phyloP scores from a whole-genome alignment of 1,284 basidiomycete genomes.

The Melampsora americana region DNA sequence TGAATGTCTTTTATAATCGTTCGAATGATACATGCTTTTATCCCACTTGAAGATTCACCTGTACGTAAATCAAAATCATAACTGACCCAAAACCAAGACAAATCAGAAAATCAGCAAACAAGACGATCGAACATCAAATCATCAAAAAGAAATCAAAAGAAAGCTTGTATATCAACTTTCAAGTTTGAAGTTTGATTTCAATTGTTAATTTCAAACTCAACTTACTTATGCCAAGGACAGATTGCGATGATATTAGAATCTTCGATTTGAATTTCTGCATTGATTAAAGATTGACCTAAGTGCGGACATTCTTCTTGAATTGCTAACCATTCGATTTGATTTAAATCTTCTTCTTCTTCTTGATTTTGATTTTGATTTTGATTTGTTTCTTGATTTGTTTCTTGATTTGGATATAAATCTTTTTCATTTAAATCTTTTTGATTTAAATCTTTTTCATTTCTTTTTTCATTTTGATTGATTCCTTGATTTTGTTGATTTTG shows the following conservation, averaged over 20 bases:
- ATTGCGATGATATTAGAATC: constrained; percentile 48
- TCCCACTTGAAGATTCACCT: constrained; percentile 52
- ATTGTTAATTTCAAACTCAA: constrained; percentile 40
- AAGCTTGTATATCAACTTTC: not conserved
- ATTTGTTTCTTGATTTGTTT: no score
- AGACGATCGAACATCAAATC: not conserved
- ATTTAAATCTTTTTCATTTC: no score
- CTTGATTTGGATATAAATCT: no score
- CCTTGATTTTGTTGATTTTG: no score
- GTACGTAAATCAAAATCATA: constrained; percentile 53
- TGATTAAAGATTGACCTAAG: constrained; percentile 52
- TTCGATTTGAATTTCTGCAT: constrained; percentile 49
- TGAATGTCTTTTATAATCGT: constrained; percentile 46
- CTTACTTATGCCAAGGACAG: constrained; percentile 52
- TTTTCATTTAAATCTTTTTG: no score
- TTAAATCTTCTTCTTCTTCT: no score
- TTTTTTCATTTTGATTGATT: no score
- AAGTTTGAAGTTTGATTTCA: no score
- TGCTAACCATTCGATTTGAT: constrained; percentile 28
- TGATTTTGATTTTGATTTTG: no score
- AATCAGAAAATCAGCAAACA: not conserved
- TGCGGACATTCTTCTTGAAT: constrained; percentile 54
- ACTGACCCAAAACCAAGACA: constrained; percentile 41
- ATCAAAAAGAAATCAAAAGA: not conserved
- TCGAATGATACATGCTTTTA: constrained; percentile 52